Percentiles rank a stretch among this genome's conserved stretches.
Conservation (phyloP, 2,329 filamentous ascomycete genomes). For the Penicillium glabrum region DNA sequence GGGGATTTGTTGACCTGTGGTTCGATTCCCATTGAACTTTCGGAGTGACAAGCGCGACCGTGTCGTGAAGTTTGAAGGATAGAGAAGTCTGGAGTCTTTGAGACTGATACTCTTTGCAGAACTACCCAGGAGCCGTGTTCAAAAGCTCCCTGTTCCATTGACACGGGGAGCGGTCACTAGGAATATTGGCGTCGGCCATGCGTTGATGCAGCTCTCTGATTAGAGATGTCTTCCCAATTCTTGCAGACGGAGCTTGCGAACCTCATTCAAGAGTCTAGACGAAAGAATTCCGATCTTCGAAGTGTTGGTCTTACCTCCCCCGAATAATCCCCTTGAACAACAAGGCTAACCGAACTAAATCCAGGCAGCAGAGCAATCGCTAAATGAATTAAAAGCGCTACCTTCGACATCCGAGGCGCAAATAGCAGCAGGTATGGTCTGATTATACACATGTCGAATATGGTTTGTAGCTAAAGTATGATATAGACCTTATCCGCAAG, state of each 20-base stretch:
- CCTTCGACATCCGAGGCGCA: constrained; percentile 74
- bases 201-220: constrained; percentile 24
- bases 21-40: not conserved
- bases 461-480: constrained; percentile 15
- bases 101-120: not conserved
- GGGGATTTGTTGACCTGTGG: constrained; percentile 13
- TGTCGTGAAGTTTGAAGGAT: not conserved
- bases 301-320: constrained; percentile 50
- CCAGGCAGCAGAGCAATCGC: constrained; percentile 87
- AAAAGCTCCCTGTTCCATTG: constrained; percentile 10
- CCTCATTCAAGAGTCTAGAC: constrained; percentile 91
- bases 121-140: not conserved
- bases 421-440: constrained; percentile 63
- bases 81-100: not conserved
- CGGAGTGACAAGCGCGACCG: not conserved
- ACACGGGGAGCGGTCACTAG: constrained; percentile 9
- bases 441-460: not conserved
- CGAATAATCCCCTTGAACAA: not conserved
- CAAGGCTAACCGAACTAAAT: constrained; percentile 22
- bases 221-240: constrained; percentile 85
- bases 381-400: constrained; percentile 81
- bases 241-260: constrained; percentile 84
- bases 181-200: constrained; percentile 25
- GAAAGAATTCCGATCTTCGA: constrained; percentile 87
- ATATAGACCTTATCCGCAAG: constrained; percentile 75